Conservation (phyloP, 2,329 filamentous ascomycete species). For the Fusarium poae region DNA sequence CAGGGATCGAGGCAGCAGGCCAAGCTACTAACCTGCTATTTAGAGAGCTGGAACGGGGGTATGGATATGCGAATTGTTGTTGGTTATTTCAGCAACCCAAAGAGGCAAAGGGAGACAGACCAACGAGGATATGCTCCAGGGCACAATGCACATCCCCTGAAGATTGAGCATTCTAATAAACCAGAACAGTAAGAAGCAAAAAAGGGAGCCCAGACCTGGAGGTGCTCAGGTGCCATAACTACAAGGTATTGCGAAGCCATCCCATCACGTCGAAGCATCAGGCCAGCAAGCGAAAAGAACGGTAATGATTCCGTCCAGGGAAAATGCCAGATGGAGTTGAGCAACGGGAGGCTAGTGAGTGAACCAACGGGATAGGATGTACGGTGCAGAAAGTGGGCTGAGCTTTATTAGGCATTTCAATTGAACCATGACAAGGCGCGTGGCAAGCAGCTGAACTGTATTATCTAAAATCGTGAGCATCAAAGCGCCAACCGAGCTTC, state of each 20-base stretch:
- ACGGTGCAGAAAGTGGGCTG: slow-evolving; percentile 40
- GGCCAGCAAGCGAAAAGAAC: slow-evolving; percentile 18
- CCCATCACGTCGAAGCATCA: slow-evolving; percentile 17
- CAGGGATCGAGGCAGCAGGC: slow-evolving; percentile 29
- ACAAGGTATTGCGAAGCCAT: slow-evolving; percentile 12
- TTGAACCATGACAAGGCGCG: slow-evolving; percentile 33
- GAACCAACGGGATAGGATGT: slow-evolving; percentile 10
- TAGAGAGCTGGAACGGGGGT: slow-evolving; percentile 16
- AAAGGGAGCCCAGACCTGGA: slow-evolving; percentile 6
- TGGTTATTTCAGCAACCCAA: slow-evolving; percentile 22
- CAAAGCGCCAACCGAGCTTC: slow-evolving; percentile 40
- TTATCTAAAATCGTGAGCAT: slow-evolving; percentile 27
- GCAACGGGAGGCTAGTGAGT: slow-evolving; percentile 28
- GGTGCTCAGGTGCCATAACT: slow-evolving; percentile 6
- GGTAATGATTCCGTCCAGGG: slow-evolving; percentile 8
- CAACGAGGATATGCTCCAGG: slow-evolving; percentile 3
- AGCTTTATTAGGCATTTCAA: slow-evolving; percentile 24
- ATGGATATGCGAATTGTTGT: slow-evolving; percentile 8
- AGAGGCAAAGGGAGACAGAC: slow-evolving; percentile 1
- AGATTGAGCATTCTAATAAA: not conserved
- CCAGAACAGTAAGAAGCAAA: slow-evolving; percentile 9
- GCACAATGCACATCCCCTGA: slow-evolving; percentile 9
- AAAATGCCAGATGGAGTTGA: slow-evolving; percentile 32
- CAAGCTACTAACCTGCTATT: slow-evolving; percentile 6
- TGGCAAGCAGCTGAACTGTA: slow-evolving; percentile 45